Base-by-base conservation (phyloP, 2,329 filamentous ascomycete genomes). In the Chrysosporium queenslandicum region DNA sequence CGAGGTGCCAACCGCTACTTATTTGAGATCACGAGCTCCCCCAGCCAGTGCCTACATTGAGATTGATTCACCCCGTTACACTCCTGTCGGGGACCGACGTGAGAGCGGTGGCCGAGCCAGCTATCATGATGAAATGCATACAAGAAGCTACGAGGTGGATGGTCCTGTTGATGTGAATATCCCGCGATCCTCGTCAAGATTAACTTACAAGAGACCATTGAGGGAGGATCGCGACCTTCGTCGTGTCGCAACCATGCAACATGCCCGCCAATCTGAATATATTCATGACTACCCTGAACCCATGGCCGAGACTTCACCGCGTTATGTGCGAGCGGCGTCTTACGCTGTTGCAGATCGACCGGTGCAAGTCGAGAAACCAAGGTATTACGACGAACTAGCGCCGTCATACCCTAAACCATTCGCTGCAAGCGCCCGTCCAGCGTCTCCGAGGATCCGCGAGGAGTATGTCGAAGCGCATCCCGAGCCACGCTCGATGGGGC, bases 21-120 rank as follows among this genome's bases (percentile, higher is more conserved):
- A 66, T 63, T 40, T 61, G 57, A 25, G 66, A 64, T 43, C 62
- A 56, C 64, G 67, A 36, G 63, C 68, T 21, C 63, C 65, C 48
- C 68, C 70, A 50, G 68, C 67, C 50, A 71, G 72, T 4, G 68
- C 77, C 37, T 76, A 79, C 55, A 74, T 74, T 58, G 70, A 73
- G 50, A 66, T 71, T 46, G 64, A 66, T 34, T 71, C 71, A 16
- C 68, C 69, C 9, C 68, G 59, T 42, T 71, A 71, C 55, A 64
- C 63, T 1, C 64, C 67, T 1, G 62, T 63, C 37, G 53, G 62
- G 7, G 66, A 70, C 48, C 62, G 66, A 50, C 64, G 63, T 49
- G 68, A 69, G 25, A 58, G 57, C 16, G 54, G 61, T 16, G 42
- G 58, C 18, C 60, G 63, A 48, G 63, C 63, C 36, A 59, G 63